These are phyloP conservation scores for Gossypium gossypioides DNA, from an alignment of 441 rosid species.

Conservation along the genomic window DNA sequence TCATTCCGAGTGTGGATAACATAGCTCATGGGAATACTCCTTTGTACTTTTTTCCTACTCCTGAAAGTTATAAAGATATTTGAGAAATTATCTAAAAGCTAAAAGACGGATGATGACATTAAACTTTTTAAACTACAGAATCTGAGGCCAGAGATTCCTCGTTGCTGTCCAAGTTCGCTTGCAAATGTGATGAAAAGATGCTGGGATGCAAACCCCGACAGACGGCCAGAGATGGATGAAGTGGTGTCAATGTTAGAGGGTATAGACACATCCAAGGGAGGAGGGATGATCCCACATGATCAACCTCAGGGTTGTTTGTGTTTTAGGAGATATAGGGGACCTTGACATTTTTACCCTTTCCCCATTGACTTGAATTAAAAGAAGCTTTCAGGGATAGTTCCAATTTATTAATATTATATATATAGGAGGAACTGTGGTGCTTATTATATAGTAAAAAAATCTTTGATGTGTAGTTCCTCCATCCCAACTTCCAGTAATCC, in stretches of 20 bases:
- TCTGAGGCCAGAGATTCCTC: conserved; percentile 66
- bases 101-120: background rate
- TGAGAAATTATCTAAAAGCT: background rate
- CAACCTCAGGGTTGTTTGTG: conserved; percentile 59
- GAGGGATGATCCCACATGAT: conserved; percentile 61
- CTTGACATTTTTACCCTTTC: conserved; percentile 22
- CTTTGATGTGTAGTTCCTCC: background rate
- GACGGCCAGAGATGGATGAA: conserved; percentile 66
- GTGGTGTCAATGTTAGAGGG: conserved; percentile 55
- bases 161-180: conserved; percentile 60
- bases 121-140: conserved; percentile 29
- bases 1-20: background rate
- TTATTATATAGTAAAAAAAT: background rate
- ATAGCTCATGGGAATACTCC: background rate
- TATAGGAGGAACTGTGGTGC: conserved; percentile 18
- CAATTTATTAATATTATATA: conserved; percentile 10
- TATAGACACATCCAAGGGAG: conserved; percentile 65
- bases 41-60: background rate
- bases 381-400: background rate
- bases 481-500: background rate
- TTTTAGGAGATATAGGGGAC: conserved; percentile 52
- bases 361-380: background rate
- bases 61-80: background rate
- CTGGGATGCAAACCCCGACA: conserved; percentile 72
- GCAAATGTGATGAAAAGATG: conserved; percentile 68